phyloP scores from a whole-genome alignment of 495 filamentous ascomycete genomes.

The Trichoderma reesei region DNA sequence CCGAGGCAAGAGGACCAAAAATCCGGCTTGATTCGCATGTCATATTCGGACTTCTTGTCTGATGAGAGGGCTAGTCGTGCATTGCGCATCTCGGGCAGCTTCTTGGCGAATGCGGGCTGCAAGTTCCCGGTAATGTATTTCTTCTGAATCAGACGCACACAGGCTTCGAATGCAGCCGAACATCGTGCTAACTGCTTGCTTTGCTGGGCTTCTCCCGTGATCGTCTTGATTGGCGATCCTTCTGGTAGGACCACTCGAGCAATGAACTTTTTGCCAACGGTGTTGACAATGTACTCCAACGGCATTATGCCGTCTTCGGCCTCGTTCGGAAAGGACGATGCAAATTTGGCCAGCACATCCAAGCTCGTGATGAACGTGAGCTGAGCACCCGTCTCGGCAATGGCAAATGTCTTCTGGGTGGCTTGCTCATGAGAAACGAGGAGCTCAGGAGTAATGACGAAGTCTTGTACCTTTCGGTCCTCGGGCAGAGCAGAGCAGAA shows the following conservation, averaged over 20 bases:
- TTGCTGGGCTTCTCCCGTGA: conserved; percentile 47
- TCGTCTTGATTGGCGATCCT: conserved; percentile 57
- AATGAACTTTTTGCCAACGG: conserved; percentile 50
- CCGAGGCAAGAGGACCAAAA: conserved; percentile 53
- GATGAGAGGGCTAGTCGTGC: conserved; percentile 74
- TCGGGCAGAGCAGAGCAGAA: conserved; percentile 72
- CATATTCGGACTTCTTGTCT: conserved; percentile 63
- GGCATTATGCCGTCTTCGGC: conserved; percentile 38
- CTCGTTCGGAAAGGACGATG: conserved; percentile 49
- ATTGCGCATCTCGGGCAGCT: conserved; percentile 78
- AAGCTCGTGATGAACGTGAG: conserved; percentile 70
- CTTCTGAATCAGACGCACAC: conserved; percentile 55
- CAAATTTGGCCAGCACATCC: conserved; percentile 48
- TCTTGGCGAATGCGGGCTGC: conserved; percentile 60
- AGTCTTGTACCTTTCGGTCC: conserved; percentile 59
- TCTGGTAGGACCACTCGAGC: conserved; percentile 80
- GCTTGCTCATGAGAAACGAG: not conserved
- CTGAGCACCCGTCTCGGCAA: conserved; percentile 63
- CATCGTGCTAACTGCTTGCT: conserved; percentile 77
- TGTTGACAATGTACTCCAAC: conserved; percentile 53
- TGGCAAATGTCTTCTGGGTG: conserved; percentile 35
- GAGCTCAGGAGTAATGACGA: conserved; percentile 36
- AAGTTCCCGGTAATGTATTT: conserved; percentile 64
- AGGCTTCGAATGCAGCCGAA: conserved; percentile 82
- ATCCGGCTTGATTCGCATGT: conserved; percentile 67